Percentiles rank a stretch among this genome's conserved stretches.
Conservation (phyloP, 306 rosid species). For the Dalbergia cochinchinensis region DNA sequence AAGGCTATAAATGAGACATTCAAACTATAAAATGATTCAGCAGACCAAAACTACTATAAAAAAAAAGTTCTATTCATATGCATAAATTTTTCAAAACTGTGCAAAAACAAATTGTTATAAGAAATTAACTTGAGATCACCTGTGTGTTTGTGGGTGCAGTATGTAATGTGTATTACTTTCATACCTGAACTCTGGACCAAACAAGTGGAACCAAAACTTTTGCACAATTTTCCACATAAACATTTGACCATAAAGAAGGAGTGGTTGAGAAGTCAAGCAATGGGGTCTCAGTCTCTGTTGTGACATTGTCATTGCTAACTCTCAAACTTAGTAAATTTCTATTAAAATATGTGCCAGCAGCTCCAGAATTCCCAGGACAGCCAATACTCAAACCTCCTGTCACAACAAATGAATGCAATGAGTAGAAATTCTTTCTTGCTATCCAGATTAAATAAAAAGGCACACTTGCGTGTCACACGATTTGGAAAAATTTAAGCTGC, state of each 20-base stretch:
- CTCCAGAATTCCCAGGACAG: conserved; percentile 94
- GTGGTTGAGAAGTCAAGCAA: conserved; percentile 94
- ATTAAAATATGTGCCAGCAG: conserved; percentile 97
- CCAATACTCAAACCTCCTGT: conserved; percentile 95
- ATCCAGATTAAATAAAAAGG: conserved; percentile 5
- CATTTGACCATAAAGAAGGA: conserved; percentile 92
- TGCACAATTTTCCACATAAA: conserved; percentile 95
- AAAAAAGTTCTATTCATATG: background rate
- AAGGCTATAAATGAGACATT: background rate
- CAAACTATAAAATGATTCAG: conserved; percentile 20
- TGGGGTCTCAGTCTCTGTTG: conserved; percentile 98
- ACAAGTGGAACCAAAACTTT: conserved; percentile 98
- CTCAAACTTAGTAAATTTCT: conserved; percentile 86
- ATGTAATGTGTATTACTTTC: conserved; percentile 37
- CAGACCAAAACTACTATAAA: conserved; percentile 2
- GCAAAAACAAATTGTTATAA: background rate
- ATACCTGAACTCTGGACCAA: conserved; percentile 98
- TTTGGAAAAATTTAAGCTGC: conserved; percentile 25
- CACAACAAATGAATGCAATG: conserved; percentile 48
- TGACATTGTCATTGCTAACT: conserved; percentile 92
- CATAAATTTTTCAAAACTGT: conserved; percentile 10
- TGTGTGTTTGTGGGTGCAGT: conserved; percentile 11
- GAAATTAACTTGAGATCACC: conserved; percentile 16
- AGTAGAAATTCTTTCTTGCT: conserved; percentile 32
- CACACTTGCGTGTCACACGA: conserved; percentile 27